Conservation (phyloP, 148 eudicot species). For the Chenopodium album region DNA sequence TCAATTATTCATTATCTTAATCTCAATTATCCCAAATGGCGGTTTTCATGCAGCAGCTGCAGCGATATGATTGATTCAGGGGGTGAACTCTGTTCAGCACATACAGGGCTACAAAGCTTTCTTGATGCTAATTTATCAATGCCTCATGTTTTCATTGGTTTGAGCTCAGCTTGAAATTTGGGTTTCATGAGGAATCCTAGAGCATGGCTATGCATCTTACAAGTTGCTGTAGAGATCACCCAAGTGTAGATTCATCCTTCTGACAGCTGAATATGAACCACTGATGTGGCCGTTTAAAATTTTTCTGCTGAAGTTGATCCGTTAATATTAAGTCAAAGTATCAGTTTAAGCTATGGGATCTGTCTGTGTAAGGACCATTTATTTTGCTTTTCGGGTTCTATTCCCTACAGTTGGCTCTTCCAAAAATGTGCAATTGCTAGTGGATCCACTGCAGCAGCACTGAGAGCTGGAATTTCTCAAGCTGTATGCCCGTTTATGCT, state of each 20-base stretch:
- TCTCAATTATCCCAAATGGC: too few species aligned
- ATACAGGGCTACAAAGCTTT: too few species aligned
- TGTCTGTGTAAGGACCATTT: constrained; percentile 55
- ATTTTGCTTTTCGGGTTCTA: constrained; percentile 70
- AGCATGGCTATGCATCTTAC: constrained; percentile 61
- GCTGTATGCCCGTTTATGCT: constrained; percentile 90
- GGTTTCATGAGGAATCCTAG: constrained; percentile 69
- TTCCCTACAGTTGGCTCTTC: constrained; percentile 87
- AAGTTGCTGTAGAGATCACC: constrained; percentile 41
- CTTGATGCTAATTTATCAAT: constrained; percentile 35
- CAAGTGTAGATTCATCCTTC: constrained; percentile 58
- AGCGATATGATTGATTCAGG: constrained; percentile 41
- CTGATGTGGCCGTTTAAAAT: constrained; percentile 50
- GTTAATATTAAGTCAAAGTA: constrained; percentile 35
- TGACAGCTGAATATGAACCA: constrained; percentile 78
- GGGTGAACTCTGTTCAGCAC: constrained; percentile 41
- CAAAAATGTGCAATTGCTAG: constrained; percentile 79
- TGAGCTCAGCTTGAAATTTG: constrained; percentile 89
- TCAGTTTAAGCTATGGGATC: constrained; percentile 37
- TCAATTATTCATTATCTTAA: too few species aligned
- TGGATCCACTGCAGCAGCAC: constrained; percentile 95
- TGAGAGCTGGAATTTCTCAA: constrained; percentile 89
- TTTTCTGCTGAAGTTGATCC: constrained; percentile 41
- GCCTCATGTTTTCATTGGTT: constrained; percentile 66
- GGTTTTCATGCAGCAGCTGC: constrained; percentile 76